These are phyloP conservation scores for Monosporozyma yasuniensis DNA, from an alignment of 805 yeast genomes.

Conservation along the genomic window DNA sequence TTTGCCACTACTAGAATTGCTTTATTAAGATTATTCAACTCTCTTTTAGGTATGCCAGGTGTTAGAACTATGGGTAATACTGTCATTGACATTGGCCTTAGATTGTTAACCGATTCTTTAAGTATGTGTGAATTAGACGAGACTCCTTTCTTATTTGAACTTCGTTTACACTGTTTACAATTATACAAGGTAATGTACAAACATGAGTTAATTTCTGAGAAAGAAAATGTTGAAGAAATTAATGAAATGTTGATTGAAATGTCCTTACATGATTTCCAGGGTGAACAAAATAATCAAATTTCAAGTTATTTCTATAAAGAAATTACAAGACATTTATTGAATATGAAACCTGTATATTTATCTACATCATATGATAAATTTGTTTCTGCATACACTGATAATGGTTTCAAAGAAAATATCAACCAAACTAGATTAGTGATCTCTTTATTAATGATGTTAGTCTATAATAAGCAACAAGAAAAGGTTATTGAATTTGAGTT, in stretches of 20 bases:
- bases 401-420: constrained; percentile 10
- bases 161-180: constrained; percentile 41
- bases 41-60: constrained; percentile 22
- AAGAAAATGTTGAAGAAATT: constrained; percentile 28
- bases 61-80: constrained; percentile 33
- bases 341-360: not conserved
- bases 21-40: constrained; percentile 38
- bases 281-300: constrained; percentile 24
- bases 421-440: constrained; percentile 40
- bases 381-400: constrained; percentile 4
- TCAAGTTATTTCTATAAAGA: constrained; percentile 31
- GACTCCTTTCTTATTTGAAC: constrained; percentile 30
- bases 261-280: constrained; percentile 27
- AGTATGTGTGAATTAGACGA: constrained; percentile 30
- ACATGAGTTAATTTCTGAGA: constrained; percentile 29
- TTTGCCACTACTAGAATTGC: constrained; percentile 46
- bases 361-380: not conserved
- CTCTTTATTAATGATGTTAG: constrained; percentile 32
- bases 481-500: constrained; percentile 55
- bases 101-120: constrained; percentile 31
- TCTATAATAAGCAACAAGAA: constrained; percentile 45
- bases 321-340: constrained; percentile 27
- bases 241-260: constrained; percentile 38
- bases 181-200: constrained; percentile 30
- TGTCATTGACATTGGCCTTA: constrained; percentile 38